Base-by-base conservation (phyloP, 2,329 filamentous ascomycete species). In the Proliferodiscus dingleyae region DNA sequence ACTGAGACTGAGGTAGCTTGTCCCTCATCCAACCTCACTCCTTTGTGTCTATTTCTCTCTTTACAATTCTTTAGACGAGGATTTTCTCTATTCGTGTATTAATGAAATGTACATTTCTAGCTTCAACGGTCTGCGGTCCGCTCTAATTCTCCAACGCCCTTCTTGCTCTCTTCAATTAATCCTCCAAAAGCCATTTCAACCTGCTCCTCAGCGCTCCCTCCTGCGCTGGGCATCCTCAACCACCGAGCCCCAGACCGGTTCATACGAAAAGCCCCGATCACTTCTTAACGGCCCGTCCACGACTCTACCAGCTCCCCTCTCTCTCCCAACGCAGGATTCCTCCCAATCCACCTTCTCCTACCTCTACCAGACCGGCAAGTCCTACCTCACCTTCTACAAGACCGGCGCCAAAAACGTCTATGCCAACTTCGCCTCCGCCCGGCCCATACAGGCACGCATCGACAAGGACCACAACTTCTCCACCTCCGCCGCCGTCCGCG, bases 341-440 rank as follows among this genome's bases (percentile, higher is more conserved):
- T 68, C 68, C 22, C 61, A 69, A 16, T 62, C 77, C 45, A 47
- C 54, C 21, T 36, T 47, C 42, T 47, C 43, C 16, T 56, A 63
- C 47, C 45, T 50, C 43, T 40, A 63, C 38, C 21, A 46, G 2
- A 50, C 61, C 7, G 91, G 88, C 51, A 85, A 85, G 63, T 80
- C 85, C 41, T 95, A 95, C 66, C 65, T 85, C 8, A 67, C 67
- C 28, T 97, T 97, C 76, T 97, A 96, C 80, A 95, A 93, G 68
- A 75, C 80, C 1, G 91, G 90, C 15, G 68, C 95, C 24, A 81
- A 82, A 61, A 81, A 85, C 57, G 81, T 95, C 41, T 81, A 80
- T 63, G 68, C 71, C 48, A 95, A 95, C 54, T 71, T 73, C 54
- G 67, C 70, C 46, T 60, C 69, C 8, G 64, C 71, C 0, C 66